These are phyloP conservation scores for Mariannaea sp. DNA, from an alignment of 2,329 filamentous ascomycete species.

Conservation along the genomic window DNA sequence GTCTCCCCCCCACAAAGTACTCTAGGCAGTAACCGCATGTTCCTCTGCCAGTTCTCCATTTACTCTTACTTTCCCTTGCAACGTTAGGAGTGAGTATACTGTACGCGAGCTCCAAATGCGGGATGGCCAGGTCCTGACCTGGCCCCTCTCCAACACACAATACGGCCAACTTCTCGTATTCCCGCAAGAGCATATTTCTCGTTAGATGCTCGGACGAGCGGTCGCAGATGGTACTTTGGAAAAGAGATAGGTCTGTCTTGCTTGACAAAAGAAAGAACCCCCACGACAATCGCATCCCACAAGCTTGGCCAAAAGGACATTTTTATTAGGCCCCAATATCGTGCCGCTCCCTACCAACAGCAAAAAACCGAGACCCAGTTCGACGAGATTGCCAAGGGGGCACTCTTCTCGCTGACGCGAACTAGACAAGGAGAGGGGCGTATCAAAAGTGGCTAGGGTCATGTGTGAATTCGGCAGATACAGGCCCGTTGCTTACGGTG, in stretches of 20 bases:
- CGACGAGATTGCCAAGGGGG: constrained; percentile 29
- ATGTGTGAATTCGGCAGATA: constrained; percentile 19
- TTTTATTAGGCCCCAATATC: too few species aligned
- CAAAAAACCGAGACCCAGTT: constrained; percentile 15
- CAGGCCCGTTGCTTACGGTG: constrained; percentile 15
- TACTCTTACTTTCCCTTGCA: neutral
- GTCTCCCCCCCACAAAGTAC: too few species aligned
- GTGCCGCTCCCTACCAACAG: constrained; percentile 12
- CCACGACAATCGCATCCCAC: constrained; percentile 17
- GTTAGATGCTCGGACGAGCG: constrained; percentile 5
- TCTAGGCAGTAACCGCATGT: too few species aligned
- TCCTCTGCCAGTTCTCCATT: neutral
- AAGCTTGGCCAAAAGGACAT: constrained; percentile 32
- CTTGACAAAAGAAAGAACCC: constrained; percentile 7
- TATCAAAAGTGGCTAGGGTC: constrained; percentile 17
- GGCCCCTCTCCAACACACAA: neutral
- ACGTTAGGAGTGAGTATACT: too few species aligned
- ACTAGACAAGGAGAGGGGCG: constrained; percentile 21
- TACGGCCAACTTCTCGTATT: constrained; percentile 7
- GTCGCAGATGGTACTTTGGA: constrained; percentile 18
- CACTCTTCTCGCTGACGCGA: constrained; percentile 27
- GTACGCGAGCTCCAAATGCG: neutral
- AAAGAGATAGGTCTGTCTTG: neutral
- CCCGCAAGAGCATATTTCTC: constrained; percentile 15
- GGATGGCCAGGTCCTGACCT: constrained; percentile 6